phyloP scores from a whole-genome alignment of 257 asterid species.

The Oldenlandia corymbosa region DNA sequence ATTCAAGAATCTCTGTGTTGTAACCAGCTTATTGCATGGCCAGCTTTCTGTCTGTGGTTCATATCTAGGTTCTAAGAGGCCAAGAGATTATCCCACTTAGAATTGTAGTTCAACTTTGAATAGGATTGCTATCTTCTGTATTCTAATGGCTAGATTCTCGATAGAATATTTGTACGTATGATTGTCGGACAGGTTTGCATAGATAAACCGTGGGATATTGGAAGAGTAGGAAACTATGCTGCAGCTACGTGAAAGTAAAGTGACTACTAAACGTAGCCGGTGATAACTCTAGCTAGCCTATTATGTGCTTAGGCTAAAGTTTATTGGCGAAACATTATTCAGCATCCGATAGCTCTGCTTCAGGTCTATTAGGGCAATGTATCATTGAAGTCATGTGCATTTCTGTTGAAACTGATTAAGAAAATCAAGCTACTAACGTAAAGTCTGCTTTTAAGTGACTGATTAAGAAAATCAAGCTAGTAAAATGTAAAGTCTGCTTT shows the following conservation, averaged over 20 bases:
- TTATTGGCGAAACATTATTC: background rate
- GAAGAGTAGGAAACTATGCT: no score
- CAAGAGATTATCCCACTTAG: background rate
- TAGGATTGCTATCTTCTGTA: no score
- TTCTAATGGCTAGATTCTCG: background rate
- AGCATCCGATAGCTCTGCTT: background rate
- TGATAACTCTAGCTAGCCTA: no score
- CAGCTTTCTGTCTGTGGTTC: background rate
- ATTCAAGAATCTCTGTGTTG: background rate
- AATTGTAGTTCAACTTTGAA: constrained; percentile 1
- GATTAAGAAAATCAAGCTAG: no score
- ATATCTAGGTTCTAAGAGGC: background rate
- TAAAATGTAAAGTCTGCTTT: no score
- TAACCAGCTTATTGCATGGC: background rate
- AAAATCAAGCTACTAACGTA: background rate
- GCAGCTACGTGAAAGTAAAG: no score
- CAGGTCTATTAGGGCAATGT: background rate
- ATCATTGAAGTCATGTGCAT: background rate
- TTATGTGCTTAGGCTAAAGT: no score
- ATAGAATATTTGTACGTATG: background rate
- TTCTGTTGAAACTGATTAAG: background rate
- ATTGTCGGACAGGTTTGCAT: background rate
- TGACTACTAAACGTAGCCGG: no score
- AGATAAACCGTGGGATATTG: no score
- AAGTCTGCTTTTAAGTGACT: background rate